Conservation (phyloP, 495 filamentous ascomycete species). For the Staphylotrichum tortipilum region DNA sequence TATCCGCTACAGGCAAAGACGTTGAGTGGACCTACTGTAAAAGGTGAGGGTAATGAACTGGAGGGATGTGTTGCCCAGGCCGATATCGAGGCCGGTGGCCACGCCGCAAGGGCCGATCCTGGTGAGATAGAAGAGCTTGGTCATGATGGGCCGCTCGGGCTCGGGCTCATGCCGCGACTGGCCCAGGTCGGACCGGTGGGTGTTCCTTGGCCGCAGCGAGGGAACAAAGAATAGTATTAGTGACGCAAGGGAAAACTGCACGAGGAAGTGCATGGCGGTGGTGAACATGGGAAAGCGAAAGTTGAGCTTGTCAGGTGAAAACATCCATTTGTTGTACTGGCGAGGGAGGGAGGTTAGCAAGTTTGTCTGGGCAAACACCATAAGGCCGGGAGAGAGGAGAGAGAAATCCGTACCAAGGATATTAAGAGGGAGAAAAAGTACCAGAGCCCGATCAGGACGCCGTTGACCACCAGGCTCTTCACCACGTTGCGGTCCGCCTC, state of each 20-base stretch:
- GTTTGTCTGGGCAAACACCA: not conserved
- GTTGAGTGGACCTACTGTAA: slow-evolving; percentile 63
- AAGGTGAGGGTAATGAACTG: slow-evolving; percentile 96
- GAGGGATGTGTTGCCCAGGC: slow-evolving; percentile 88
- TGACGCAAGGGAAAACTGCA: slow-evolving; percentile 80
- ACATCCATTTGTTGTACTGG: slow-evolving; percentile 99
- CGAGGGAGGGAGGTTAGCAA: slow-evolving; percentile 6
- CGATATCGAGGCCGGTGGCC: slow-evolving; percentile 93
- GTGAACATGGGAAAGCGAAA: slow-evolving; percentile 96
- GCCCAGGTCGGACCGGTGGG: slow-evolving; percentile 38
- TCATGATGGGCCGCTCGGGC: slow-evolving; percentile 70
- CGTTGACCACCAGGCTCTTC: slow-evolving; percentile 61
- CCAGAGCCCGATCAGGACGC: slow-evolving; percentile 74
- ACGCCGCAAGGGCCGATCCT: slow-evolving; percentile 88
- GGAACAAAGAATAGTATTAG: slow-evolving; percentile 77
- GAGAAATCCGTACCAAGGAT: slow-evolving; percentile 63
- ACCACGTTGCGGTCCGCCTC: slow-evolving; percentile 63
- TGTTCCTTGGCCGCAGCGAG: slow-evolving; percentile 62
- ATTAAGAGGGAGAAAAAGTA: slow-evolving; percentile 92
- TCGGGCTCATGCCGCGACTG: slow-evolving; percentile 46
- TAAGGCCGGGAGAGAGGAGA: not conserved
- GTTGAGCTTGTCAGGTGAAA: slow-evolving; percentile 70
- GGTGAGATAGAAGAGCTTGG: slow-evolving; percentile 81
- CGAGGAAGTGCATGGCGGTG: slow-evolving; percentile 89
- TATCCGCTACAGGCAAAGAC: no score